Base-by-base conservation (phyloP, 345 rosid species). In the Euphorbia peplus region DNA sequence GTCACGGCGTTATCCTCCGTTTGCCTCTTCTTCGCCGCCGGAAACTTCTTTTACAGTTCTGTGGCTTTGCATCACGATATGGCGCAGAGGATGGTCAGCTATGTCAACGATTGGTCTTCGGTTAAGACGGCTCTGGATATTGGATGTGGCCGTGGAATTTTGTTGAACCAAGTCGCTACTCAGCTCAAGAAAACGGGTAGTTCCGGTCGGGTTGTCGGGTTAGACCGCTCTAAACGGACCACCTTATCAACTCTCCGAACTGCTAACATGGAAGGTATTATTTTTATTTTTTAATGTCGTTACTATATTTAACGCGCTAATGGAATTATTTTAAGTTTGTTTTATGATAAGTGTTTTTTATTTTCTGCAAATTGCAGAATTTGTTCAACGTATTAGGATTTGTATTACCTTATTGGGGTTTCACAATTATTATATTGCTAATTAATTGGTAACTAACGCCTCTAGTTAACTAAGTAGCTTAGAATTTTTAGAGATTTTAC, bases 121-220 rank as follows among this genome's bases (percentile, higher is more conserved):
- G 98, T 93, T 67, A 91, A 81, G 84, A 79, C 82, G 46, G 98
- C 96, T 21, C 92, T 93, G 16, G 98, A 93, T 69, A 78, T 93
- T 4, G 98, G 98, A 0, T 93, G 98, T 53, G 98, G 98, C n/a
- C 82, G 95, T 3, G 98, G 98, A 69, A 85, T 93, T 64, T 39
- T 93, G 70, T 83, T 93, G 29, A 93, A 93, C 72, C 73, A 96
- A 67, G 98, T 93, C 75, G 98, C 98, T 41, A 91, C 86, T 24
- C 96, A 93, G 92, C 82, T 93, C 26, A 93, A 93, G 81, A 93
- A 93, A 67, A 84, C 95, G 0, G 97, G 97, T 0, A 93, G 97
- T 50, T 91, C 91, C 30, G 98, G 98, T 54, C 93, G 96, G 72
- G 93, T 93, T 64, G 98, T 91, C 37, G 97, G 97, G 75, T 70